phyloP scores from a whole-genome alignment of 306 rosid species.

The Glycine latifolia region DNA sequence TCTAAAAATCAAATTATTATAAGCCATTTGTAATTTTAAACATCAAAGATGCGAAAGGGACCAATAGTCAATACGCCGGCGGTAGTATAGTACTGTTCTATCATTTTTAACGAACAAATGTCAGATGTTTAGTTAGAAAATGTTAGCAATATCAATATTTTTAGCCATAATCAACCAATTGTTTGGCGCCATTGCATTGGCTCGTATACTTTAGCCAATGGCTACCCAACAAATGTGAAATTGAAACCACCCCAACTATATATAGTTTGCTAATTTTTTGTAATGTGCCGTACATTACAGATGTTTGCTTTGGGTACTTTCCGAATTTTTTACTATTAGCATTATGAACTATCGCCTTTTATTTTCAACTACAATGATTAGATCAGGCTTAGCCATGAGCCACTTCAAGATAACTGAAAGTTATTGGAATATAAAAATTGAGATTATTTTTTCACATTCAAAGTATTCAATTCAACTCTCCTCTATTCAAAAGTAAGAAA shows the following conservation, averaged over 20 bases:
- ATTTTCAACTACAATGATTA: neutral
- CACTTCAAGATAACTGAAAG: neutral
- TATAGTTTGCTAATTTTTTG: neutral
- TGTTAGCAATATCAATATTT: slow-evolving; percentile 8
- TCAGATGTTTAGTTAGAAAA: neutral
- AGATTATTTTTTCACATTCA: slow-evolving; percentile 14
- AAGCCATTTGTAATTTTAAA: slow-evolving; percentile 3
- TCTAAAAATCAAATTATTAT: slow-evolving; percentile 6
- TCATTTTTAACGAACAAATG: neutral
- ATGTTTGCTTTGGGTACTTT: neutral
- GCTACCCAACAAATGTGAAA: slow-evolving; percentile 26
- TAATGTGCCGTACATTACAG: slow-evolving; percentile 1
- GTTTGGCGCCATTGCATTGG: neutral
- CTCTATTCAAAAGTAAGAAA: slow-evolving; percentile 33
- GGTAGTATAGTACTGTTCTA: neutral
- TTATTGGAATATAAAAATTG: slow-evolving; percentile 1
- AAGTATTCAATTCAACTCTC: slow-evolving; percentile 29
- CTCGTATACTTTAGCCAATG: neutral
- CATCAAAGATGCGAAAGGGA: slow-evolving; percentile 16
- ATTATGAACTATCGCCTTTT: neutral
- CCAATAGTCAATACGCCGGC: slow-evolving; percentile 14
- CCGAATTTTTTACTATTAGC: neutral
- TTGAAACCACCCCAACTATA: slow-evolving; percentile 15
- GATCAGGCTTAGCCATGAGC: slow-evolving; percentile 8
- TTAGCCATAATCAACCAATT: slow-evolving; percentile 18